phyloP scores from a whole-genome alignment of 805 yeast genomes.

The Metschnikowia lachancei region DNA sequence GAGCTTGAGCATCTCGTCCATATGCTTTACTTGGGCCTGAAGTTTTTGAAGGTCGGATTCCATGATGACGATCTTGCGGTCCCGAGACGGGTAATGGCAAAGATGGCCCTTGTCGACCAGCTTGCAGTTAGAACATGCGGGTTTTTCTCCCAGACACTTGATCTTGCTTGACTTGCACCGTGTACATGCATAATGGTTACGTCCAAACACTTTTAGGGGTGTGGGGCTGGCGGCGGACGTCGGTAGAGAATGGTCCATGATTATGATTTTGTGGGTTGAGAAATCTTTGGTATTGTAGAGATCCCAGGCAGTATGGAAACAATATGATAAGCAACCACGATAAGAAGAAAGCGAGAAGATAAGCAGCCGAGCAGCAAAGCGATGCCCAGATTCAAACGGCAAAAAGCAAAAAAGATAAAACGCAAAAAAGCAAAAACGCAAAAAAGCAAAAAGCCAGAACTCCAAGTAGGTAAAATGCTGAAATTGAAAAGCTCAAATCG shows the following conservation, averaged over 20 bases:
- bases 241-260: background rate
- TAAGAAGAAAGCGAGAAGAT: no score
- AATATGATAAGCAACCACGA: no score
- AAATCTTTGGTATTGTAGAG: no score
- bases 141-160: constrained; percentile 42
- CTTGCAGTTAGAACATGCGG: constrained; percentile 42
- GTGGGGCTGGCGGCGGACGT: constrained; percentile 12
- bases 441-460: no score
- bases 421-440: no score
- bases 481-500: no score
- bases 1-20: constrained; percentile 23
- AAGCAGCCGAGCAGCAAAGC: no score
- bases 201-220: constrained; percentile 42
- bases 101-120: constrained; percentile 29
- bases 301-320: no score
- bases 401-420: no score
- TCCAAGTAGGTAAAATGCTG: no score
- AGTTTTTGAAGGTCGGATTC: constrained; percentile 38
- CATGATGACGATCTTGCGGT: constrained; percentile 43
- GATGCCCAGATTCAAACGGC: no score
- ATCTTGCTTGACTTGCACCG: constrained; percentile 40
- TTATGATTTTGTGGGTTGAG: background rate
- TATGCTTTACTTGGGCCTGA: constrained; percentile 30
- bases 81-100: constrained; percentile 38
- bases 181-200: constrained; percentile 44